Evolutionary conservation across 179 eudicot species (phyloP), one percentile per base, ranked within the genome.

Genomic region (Corrigiola litoralis): DNA sequence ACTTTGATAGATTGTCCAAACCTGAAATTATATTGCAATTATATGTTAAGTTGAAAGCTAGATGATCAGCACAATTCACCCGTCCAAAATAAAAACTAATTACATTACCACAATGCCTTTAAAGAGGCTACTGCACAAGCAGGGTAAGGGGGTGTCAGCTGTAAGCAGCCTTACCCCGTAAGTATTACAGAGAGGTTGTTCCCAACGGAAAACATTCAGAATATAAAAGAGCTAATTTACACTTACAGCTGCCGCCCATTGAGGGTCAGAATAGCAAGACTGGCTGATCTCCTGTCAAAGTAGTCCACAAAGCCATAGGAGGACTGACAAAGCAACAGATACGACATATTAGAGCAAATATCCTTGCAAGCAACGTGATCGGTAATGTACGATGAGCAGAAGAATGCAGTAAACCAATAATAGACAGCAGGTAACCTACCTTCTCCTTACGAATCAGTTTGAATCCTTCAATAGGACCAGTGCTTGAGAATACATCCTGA

Each of bases 391-490:
- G 11, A 24, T 34, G 42, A 33, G n/a, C 20, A 25, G 13, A 58
- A 37, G 36, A 8, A 38, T 23, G 16, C 11, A 0, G 14, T 17
- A 8, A 13, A 10, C 6, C 1, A 53, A 6, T 7, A 10, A 27
- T 16, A 20, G 5, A 42, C 9, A 40, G 1, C 11, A 31, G 25
- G 41, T 16, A 37, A 56, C 80, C 29, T 24, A 90, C 96, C 92
- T 90, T 90, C 66, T 94, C 97, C 71, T 94, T 90, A 52, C 96
- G 82, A 58, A 94, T 83, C 63, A 94, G 84, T 77, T 94, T 90
- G 89, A 97, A 94, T 49, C 91, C 78, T 76, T 90, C 97, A 70
- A 92, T 80, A 2, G 84, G 91, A 64, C 99, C 99, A 58, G 97
- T 88, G 73, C 84, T 80, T 14, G 91, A 53, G 59, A 92, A 92